These are phyloP conservation scores for Trichopus zeylanicus DNA, from an alignment of 116 monocot species.

Conservation along the genomic window DNA sequence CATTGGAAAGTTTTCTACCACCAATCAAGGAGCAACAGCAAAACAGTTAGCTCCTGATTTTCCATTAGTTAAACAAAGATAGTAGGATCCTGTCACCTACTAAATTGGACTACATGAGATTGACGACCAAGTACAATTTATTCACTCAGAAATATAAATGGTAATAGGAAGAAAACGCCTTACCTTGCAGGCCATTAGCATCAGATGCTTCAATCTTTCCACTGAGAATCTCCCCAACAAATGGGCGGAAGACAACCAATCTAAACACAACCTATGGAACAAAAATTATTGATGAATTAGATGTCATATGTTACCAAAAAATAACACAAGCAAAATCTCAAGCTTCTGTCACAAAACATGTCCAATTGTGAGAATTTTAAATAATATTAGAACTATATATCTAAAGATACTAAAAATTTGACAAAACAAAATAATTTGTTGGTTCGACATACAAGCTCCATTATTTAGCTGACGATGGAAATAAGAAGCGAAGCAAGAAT, in stretches of 20 bases:
- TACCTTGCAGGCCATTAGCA: slow-evolving; percentile 59
- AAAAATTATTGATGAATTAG: background rate
- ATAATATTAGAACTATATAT: too few relatives aligned
- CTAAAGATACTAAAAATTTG: too few relatives aligned
- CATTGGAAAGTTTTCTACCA: too few relatives aligned
- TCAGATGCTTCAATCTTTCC: slow-evolving; percentile 64
- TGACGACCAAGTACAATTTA: background rate
- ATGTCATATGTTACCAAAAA: background rate
- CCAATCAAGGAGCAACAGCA: too few relatives aligned
- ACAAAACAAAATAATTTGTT: too few relatives aligned
- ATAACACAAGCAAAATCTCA: slow-evolving; percentile 5
- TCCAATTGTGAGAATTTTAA: too few relatives aligned
- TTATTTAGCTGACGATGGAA: too few relatives aligned
- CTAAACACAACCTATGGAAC: slow-evolving; percentile 60
- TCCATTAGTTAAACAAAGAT: too few relatives aligned
- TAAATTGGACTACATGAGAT: too few relatives aligned
- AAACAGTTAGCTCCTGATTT: too few relatives aligned
- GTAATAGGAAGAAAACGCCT: slow-evolving; percentile 9
- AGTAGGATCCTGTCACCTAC: too few relatives aligned
- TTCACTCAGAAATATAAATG: background rate
- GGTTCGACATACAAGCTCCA: too few relatives aligned
- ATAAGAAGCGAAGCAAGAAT: background rate
- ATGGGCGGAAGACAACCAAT: slow-evolving; percentile 73
- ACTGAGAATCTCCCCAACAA: slow-evolving; percentile 55
- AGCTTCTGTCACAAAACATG: background rate